These are phyloP conservation scores for Fusarium sublunatum DNA, from an alignment of 2,329 filamentous ascomycete genomes.

Conservation along the genomic window DNA sequence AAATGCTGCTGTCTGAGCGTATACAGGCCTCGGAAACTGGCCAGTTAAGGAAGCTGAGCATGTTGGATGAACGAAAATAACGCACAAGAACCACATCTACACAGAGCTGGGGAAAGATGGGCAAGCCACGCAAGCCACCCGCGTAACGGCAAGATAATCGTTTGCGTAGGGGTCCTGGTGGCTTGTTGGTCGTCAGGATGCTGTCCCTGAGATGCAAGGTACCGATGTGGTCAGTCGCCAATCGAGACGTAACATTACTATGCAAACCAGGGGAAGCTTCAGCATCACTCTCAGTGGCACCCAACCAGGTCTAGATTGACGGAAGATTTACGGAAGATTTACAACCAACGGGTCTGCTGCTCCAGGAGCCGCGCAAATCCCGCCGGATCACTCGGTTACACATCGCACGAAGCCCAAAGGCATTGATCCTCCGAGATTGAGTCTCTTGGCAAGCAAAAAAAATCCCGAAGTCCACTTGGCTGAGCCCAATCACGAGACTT, in stretches of 20 bases:
- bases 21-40: slow-evolving; percentile 1
- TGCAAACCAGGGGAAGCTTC: neutral
- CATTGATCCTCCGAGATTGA: slow-evolving; percentile 7
- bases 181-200: neutral
- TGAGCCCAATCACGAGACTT: neutral
- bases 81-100: slow-evolving; percentile 1
- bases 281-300: too few relatives aligned
- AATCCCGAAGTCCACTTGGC: neutral
- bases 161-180: neutral
- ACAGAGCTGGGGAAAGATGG: neutral
- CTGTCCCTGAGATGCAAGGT: neutral
- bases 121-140: neutral
- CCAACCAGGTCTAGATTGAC: neutral
- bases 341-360: neutral
- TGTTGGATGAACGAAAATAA: slow-evolving; percentile 5
- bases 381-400: slow-evolving; percentile 12
- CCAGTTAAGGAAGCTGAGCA: slow-evolving; percentile 1
- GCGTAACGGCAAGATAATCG: neutral
- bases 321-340: neutral
- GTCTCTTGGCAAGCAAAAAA: neutral
- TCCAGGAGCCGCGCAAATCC: neutral
- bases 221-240: neutral
- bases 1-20: neutral
- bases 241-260: neutral
- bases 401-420: neutral